Base-by-base conservation (phyloP, 768 basidiomycete species). In the Naganishia onofrii region DNA sequence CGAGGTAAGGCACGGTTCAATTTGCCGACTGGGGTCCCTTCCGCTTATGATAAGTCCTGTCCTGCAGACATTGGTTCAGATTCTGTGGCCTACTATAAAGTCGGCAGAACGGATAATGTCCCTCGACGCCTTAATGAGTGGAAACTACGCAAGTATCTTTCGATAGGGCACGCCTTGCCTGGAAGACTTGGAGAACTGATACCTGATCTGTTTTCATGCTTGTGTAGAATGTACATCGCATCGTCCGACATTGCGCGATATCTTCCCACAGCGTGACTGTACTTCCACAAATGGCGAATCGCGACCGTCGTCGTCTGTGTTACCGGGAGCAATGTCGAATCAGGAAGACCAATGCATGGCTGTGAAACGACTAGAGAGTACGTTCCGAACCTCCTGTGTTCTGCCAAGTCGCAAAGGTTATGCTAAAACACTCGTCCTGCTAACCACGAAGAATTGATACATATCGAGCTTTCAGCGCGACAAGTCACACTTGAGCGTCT, bases 91-190 rank as follows among this genome's bases (percentile, higher is more conserved):
- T 80, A 72, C 66, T 80, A 76, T 73, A 80, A 80, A 52, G 75
- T 80, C 19, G 79, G 79, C 0, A 52, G 79, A 26, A 80, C 79
- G 7, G 79, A 80, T 44, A 80, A 80, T 58, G 78, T 79, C 0
- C 76, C 79, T 29, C 72, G 79, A 6, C 70, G 79, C 1, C 73
- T 80, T 2, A 75, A 78, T 23, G 71, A 80, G 55, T 80, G 79
- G 79, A 75, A 75, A 0, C 75, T 73, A 55, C 76, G 79, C 79
- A 44, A 71, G 79, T 51, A 17, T 53, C 34, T 36, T 12, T 7
- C 34, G 13, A 3, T 4, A 34, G 12, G 9, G 15, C 26, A 15
- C 4, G n/a, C 38, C 9, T 42, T 15, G 15, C 13, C 31, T 23
- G 15, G 12, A 34, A 4, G 0, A 23, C 3, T 29, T 15, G 15